Evolutionary conservation across 345 rosid genomes (phyloP), one percentile per base, ranked within the genome.

Genomic region (Eucalyptus viminalis): DNA sequence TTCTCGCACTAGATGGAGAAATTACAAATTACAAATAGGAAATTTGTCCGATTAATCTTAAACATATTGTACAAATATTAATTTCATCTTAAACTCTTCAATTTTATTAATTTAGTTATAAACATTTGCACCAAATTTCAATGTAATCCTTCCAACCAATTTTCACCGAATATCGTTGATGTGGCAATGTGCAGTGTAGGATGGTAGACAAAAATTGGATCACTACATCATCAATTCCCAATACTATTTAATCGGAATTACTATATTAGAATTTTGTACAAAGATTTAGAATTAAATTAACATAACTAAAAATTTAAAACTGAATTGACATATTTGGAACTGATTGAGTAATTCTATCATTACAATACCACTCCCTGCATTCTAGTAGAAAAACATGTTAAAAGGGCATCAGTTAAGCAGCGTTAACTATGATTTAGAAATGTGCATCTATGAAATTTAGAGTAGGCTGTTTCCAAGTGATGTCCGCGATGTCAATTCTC

Each of bases 161-260:
- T 51, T 51, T 51, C 22, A 0, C 3, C 56, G 8, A 3, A 51
- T 2, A 51, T 0, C 11, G 0, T 2, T 54, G 0, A 4, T 54
- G 58, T 54, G 58, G 25, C 58, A 54, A 54, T 54, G 58, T 0
- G 0, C 0, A 19, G 0, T 0, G 0, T 21, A 21, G 1, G 58
- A 54, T 54, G 58, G 25, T 0, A 0, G 0, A 53, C 4, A 53
- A 53, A 1, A 1, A 53, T 3, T 1, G 10, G 25, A 19, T 11
- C 58, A 54, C 1, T 54, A 21, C 25, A 3, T 17, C 4, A 53
- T 53, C 56, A 53, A 3, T 53, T 53, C 1, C 24, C 4, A 51
- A 7, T 17, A 51, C 0, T 0, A 51, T 51, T 51, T 51, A 2
- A 7, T 3, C 4, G 9, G 21, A 51, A 17, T 7, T 2, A 19